Base-by-base conservation (phyloP, 1,284 basidiomycete species). In the Anthracocystis panici-leucophaei region DNA sequence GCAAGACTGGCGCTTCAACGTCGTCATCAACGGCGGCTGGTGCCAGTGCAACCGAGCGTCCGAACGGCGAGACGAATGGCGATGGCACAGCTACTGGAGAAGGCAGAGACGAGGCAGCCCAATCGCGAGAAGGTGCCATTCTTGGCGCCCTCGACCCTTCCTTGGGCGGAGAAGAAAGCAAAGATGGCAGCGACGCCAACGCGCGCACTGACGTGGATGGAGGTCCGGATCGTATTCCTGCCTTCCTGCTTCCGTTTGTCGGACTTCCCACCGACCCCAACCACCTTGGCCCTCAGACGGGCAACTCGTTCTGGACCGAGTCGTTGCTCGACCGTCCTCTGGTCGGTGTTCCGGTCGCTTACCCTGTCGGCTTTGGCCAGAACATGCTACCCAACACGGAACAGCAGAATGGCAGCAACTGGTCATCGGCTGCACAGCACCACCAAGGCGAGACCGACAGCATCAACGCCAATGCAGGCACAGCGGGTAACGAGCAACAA, bases 281-380 rank as follows among this genome's bases (percentile, higher is more conserved):
- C 50, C 48, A 68, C 48, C 57, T 71, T 16, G 75, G 71, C 14
- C 74, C 68, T 8, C 74, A 69, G 54, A 52, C 65, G 8, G 67
- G 67, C 58, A 66, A 58, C 44, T 57, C 58, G 44, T 70, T 64
- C 64, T 75, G 73, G 73, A 60, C 50, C 55, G 73, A 75, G 31
- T 65, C 73, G 35, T 23, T 75, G 67, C 73, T 75, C 38, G 73
- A 75, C 42, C 66, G 73, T 14, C 73, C 73, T 4, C 49, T 75
- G 44, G 58, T 75, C 2, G 73, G 73, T 14, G 66, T 75, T 23
- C 72, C 72, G n/a, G 66, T 75, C 3, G 72, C 72, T 1, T 75
- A 75, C n/a, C 66, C 72, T 0, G 63, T 75, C 10, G 66, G 72
- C 25, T 75, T 65, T 40, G 72, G 72, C 5, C 72, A 69, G 61